A percentile compares a stretch with the other conserved stretches of the same genome.
phyloP scores from a whole-genome alignment of 2,329 filamentous ascomycete genomes.

The Cytospora chrysosperma region DNA sequence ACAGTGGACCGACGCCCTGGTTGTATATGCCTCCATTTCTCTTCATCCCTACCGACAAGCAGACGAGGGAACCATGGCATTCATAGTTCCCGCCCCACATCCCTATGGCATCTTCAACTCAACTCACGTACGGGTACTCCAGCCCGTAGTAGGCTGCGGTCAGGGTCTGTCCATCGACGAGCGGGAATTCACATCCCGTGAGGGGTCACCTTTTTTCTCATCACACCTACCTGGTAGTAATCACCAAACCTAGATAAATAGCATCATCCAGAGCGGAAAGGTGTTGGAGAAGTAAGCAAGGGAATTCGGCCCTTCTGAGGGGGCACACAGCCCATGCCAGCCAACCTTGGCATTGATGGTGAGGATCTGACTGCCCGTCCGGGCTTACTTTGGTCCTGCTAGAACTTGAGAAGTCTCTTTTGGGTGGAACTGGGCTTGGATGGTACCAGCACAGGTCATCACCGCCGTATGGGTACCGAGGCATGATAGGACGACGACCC shows the following conservation, averaged over 20 bases:
- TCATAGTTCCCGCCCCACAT: background rate
- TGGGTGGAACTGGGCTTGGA: no score
- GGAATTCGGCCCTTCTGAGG: conserved; percentile 22
- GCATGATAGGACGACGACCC: no score
- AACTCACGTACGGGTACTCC: background rate
- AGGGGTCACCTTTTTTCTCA: conserved; percentile 5
- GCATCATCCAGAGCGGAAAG: background rate
- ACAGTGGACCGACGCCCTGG: background rate
- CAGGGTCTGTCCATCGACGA: background rate
- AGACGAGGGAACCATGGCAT: background rate
- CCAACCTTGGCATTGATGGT: background rate
- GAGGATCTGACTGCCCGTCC: background rate
- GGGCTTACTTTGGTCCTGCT: no score
- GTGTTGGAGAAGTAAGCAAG: background rate
- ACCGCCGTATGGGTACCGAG: background rate
- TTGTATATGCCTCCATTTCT: background rate
- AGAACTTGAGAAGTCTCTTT: no score
- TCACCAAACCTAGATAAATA: background rate
- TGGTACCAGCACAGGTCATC: no score
- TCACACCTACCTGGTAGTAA: background rate
- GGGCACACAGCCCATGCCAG: background rate
- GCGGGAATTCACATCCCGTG: background rate
- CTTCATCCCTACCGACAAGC: background rate
- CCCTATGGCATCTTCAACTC: background rate
- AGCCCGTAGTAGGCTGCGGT: background rate